phyloP scores from a whole-genome alignment of 805 yeast genomes.

The Candida quercuum region DNA sequence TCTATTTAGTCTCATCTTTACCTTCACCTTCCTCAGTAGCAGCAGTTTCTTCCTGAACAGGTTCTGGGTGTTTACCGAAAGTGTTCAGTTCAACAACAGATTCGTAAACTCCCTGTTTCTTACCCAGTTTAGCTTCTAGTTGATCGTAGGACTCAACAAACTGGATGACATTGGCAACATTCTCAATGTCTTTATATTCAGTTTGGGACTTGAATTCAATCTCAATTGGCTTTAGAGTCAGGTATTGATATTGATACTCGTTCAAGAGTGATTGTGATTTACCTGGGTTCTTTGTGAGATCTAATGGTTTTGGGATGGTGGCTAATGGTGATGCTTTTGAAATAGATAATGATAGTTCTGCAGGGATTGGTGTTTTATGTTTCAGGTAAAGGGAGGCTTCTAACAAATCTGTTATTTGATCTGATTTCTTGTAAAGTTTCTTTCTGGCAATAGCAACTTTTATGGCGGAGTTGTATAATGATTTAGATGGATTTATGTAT shows the following conservation, averaged over 20 bases:
- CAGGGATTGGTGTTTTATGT: conserved; percentile 8
- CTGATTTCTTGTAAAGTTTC: conserved; percentile 4
- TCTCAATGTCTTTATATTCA: background rate
- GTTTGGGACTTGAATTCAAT: conserved; percentile 6
- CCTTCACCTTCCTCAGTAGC: background rate
- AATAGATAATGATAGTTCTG: conserved; percentile 6
- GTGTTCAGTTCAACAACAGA: background rate
- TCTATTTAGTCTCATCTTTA: background rate
- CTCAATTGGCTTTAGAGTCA: conserved; percentile 19
- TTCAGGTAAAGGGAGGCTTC: conserved; percentile 14
- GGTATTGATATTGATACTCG: conserved; percentile 17
- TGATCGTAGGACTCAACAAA: background rate
- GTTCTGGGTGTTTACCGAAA: background rate
- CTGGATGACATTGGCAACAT: background rate
- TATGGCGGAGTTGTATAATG: conserved; percentile 6
- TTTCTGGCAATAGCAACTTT: conserved; percentile 12
- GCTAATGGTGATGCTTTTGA: conserved; percentile 1
- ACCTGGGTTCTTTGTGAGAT: background rate
- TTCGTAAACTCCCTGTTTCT: background rate
- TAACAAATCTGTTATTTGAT: conserved; percentile 14
- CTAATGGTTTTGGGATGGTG: background rate
- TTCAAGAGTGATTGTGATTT: background rate
- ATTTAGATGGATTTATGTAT: conserved; percentile 19
- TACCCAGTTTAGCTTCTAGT: background rate
- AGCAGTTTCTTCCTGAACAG: background rate